Percentiles rank a stretch among this genome's conserved stretches.
Conservation (phyloP, 257 asterid genomes). For the Nicotiana knightiana region DNA sequence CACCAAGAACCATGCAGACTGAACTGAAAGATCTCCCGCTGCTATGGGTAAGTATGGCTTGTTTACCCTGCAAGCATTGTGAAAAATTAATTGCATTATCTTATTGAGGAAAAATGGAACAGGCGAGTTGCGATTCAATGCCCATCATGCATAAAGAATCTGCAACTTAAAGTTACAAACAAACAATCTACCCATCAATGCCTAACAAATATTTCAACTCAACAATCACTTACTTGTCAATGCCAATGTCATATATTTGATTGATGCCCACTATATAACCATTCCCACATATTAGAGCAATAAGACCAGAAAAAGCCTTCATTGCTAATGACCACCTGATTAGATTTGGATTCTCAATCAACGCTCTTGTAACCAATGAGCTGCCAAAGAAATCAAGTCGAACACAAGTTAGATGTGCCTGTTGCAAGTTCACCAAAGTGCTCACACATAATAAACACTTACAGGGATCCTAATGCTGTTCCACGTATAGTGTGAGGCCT, state of each 20-base stretch:
- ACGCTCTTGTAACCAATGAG: conserved; percentile 81
- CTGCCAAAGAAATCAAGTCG: conserved; percentile 34
- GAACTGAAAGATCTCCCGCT: conserved; percentile 92
- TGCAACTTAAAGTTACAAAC: not conserved
- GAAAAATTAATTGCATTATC: not conserved
- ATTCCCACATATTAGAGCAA: conserved; percentile 93
- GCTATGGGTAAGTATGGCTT: conserved; percentile 99
- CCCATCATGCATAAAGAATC: not conserved
- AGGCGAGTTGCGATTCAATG: not conserved
- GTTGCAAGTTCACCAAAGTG: not conserved
- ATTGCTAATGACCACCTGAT: conserved; percentile 83
- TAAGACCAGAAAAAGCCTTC: conserved; percentile 80
- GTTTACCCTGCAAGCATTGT: conserved; percentile 70
- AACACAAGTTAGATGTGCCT: conserved; percentile 7
- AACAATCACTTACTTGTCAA: conserved; percentile 76
- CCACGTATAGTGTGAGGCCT: conserved; percentile 99
- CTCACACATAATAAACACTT: conserved; percentile 23
- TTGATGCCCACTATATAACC: conserved; percentile 96
- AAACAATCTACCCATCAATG: not conserved
- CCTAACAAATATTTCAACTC: not conserved
- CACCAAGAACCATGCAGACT: conserved; percentile 88
- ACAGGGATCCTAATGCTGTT: conserved; percentile 87
- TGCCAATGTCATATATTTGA: conserved; percentile 95
- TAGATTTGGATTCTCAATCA: conserved; percentile 85
- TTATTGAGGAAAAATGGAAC: not conserved